Conservation (phyloP, 208 protist genomes). For the Leishmania arabica region DNA sequence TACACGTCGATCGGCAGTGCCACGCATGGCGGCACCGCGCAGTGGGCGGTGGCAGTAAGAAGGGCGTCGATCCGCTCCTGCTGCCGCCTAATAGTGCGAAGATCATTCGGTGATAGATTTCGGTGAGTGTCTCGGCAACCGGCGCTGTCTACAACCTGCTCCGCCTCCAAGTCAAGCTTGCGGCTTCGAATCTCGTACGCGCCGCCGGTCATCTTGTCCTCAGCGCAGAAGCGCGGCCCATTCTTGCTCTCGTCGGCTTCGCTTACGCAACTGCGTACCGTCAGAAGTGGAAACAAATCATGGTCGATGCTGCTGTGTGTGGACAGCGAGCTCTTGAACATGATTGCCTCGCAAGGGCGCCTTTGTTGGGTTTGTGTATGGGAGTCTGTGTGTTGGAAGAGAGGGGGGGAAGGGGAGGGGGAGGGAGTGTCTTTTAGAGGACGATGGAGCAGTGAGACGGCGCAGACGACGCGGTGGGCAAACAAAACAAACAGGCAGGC, state of each 20-base stretch:
- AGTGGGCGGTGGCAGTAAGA: slow-evolving; percentile 33
- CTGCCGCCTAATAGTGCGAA: slow-evolving; percentile 19
- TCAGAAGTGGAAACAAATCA: slow-evolving; percentile 75
- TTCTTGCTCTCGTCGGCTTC: slow-evolving; percentile 76
- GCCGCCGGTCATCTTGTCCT: slow-evolving; percentile 65
- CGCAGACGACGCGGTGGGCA: not conserved
- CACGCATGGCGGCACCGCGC: slow-evolving; percentile 37
- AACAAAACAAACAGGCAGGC: not conserved
- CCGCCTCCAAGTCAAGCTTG: slow-evolving; percentile 16
- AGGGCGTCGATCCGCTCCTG: slow-evolving; percentile 58
- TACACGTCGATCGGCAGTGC: slow-evolving; percentile 70
- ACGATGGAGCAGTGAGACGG: not conserved
- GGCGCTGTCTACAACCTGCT: not conserved
- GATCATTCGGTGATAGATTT: slow-evolving; percentile 10
- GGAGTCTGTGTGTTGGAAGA: not conserved
- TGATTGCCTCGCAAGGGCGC: not conserved
- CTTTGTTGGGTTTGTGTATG: not conserved
- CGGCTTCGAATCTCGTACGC: slow-evolving; percentile 75
- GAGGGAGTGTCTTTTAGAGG: not conserved
- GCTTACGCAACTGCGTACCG: slow-evolving; percentile 69
- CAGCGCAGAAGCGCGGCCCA: slow-evolving; percentile 74
- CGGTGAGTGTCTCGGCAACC: not conserved
- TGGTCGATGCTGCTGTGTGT: slow-evolving; percentile 40
- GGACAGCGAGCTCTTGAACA: slow-evolving; percentile 48
- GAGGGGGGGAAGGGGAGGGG: not conserved